phyloP scores from a whole-genome alignment of 106 monocot genomes.

The Apostasia shenzhenica region DNA sequence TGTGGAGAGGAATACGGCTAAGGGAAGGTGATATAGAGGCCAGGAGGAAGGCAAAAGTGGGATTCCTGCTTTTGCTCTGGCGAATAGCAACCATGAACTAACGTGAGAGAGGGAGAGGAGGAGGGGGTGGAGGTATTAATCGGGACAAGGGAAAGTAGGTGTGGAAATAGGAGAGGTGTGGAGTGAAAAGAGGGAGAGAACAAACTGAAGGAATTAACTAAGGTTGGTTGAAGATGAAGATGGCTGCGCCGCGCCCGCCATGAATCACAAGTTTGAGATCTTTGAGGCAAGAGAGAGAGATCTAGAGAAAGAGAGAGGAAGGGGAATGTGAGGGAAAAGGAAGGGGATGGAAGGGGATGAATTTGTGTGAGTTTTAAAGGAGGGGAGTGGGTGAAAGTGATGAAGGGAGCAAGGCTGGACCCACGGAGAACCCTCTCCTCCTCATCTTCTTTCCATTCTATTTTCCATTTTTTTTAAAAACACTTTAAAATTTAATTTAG shows the following conservation, averaged over 20 bases:
- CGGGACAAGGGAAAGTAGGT: not conserved
- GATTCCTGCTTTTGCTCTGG: no score
- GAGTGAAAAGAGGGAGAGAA: constrained; percentile 12
- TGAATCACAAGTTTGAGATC: no score
- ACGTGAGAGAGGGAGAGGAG: not conserved
- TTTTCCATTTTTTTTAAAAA: not conserved
- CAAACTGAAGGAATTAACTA: not conserved
- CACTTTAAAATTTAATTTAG: no score
- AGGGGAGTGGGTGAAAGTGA: not conserved
- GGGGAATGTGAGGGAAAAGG: no score
- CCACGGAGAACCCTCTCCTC: constrained; percentile 23
- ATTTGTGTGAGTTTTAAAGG: no score
- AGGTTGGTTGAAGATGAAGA: no score
- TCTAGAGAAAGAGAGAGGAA: no score
- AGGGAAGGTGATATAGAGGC: not conserved
- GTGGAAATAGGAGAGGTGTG: not conserved
- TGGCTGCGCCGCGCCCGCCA: no score
- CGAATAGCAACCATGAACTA: no score
- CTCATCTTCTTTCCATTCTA: not conserved
- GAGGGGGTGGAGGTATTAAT: not conserved
- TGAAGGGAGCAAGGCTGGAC: constrained; percentile 20
- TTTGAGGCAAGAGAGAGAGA: no score
- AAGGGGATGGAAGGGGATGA: no score
- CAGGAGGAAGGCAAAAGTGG: not conserved
- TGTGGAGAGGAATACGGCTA: not conserved